Base-by-base conservation (phyloP, 106 monocot genomes). In the Phalaenopsis aphrodite region DNA sequence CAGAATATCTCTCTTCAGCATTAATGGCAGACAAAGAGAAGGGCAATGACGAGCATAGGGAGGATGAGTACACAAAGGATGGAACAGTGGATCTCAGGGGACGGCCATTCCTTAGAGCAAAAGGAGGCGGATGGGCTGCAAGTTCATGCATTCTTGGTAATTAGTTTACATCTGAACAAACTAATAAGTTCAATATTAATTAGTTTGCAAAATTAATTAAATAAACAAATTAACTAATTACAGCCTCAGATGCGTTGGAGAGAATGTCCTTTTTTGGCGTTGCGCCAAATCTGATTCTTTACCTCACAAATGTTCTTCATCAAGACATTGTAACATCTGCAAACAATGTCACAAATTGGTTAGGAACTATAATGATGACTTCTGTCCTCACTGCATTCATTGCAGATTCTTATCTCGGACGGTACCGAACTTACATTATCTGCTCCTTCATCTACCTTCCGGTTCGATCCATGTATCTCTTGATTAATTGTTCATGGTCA, bases 271-370 rank as follows among this genome's bases (percentile, higher is more conserved):
- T 73, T 72, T 85, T 85, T 78, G 87, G 87, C 17, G 78, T 90
- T 2, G 83, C 90, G 3, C 61, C 87, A 14, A 90, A 87, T 78
- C 78, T 90, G 55, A 85, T 90, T 8, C 10, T 90, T 39, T 90
- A 90, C 64, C 81, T 90, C 16, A 90, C 87, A 8, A 75, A 12
- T 55, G 85, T 87, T 78, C 87, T 90, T 41, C 87, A 87, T 43
- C 82, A 85, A 42, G 90, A 84, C 65, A 90, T 87, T 8, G 87
- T 90, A 18, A 14, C 81, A 56, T 90, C 90, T 23, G 75, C 86
- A 19, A 90, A 86, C 84, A 90, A 85, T 71, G 90, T 90, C 14
- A 90, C 84, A 56, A 90, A 90, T 46, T 90, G 90, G 87, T 77
- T 79, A 19, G 90, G 90, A 78, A 86, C 90, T 17, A 81, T 85